A percentile compares a stretch with the other conserved stretches of the same genome.
phyloP scores from a whole-genome alignment of 2,329 filamentous ascomycete species.

The Alternaria atra region DNA sequence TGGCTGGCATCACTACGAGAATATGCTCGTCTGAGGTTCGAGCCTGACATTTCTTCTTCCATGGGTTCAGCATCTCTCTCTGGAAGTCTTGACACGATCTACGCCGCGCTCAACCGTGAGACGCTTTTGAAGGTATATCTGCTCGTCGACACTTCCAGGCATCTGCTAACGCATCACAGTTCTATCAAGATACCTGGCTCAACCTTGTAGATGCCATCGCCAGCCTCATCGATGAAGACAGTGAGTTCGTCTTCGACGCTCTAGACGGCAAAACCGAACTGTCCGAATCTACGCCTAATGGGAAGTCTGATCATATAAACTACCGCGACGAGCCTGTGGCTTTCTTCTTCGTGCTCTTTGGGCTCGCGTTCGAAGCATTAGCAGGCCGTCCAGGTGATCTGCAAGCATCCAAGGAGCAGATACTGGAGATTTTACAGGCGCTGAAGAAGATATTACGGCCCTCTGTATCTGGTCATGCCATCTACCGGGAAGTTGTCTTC shows the following conservation, averaged over 20 bases:
- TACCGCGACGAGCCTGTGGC: constrained; percentile 97
- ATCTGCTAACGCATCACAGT: constrained; percentile 56
- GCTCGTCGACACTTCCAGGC: neutral
- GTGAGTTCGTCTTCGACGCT: constrained; percentile 96
- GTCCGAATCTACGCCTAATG: constrained; percentile 50
- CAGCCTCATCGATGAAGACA: constrained; percentile 96
- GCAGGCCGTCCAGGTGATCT: constrained; percentile 79
- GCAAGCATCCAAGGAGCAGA: constrained; percentile 78
- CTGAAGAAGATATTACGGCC: constrained; percentile 95
- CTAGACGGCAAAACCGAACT: constrained; percentile 78
- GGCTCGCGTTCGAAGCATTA: constrained; percentile 93
- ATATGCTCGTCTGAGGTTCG: constrained; percentile 90
- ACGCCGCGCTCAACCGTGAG: constrained; percentile 92
- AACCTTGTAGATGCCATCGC: constrained; percentile 97
- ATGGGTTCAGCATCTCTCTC: constrained; percentile 82
- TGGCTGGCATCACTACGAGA: constrained; percentile 95
- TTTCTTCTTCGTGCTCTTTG: constrained; percentile 98
- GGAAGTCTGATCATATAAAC: constrained; percentile 81
- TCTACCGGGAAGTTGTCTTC: constrained; percentile 95
- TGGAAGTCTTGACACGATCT: constrained; percentile 90
- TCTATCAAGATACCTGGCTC: constrained; percentile 97
- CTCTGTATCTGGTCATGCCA: constrained; percentile 92
- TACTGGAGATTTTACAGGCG: constrained; percentile 86
- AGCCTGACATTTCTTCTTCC: constrained; percentile 95
- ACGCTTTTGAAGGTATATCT: constrained; percentile 75